Conservation (phyloP, 352 stramenopile species). For the Pythium aquatile region DNA sequence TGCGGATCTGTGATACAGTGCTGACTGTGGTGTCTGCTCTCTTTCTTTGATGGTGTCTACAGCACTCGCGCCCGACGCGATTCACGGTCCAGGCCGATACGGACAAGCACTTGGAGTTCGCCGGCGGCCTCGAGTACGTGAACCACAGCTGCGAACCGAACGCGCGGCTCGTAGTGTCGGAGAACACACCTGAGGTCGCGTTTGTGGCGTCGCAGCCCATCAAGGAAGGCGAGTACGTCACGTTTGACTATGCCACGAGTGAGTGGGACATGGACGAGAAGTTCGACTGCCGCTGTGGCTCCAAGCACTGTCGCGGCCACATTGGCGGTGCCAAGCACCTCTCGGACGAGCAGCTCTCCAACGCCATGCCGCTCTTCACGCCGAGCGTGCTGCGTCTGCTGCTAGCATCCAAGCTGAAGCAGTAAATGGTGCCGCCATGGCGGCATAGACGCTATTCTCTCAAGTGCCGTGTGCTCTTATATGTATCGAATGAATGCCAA, state of each 20-base stretch:
- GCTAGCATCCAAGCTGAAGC: slow-evolving; percentile 50
- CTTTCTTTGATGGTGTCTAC: neutral
- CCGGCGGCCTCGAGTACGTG: slow-evolving; percentile 81
- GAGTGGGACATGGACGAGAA: slow-evolving; percentile 93
- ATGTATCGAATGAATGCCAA: neutral
- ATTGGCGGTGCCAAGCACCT: slow-evolving; percentile 85
- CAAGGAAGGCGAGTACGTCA: slow-evolving; percentile 68
- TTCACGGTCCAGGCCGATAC: slow-evolving; percentile 83
- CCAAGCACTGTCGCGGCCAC: slow-evolving; percentile 55
- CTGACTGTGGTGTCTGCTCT: neutral
- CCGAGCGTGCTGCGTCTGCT: slow-evolving; percentile 66
- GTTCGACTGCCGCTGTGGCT: slow-evolving; percentile 82
- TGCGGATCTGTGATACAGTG: neutral
- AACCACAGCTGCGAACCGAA: slow-evolving; percentile 89
- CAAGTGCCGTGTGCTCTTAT: neutral
- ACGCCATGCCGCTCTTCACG: slow-evolving; percentile 66
- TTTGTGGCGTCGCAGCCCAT: slow-evolving; percentile 82
- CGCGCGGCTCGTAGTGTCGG: slow-evolving; percentile 72
- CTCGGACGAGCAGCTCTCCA: slow-evolving; percentile 45
- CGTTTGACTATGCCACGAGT: slow-evolving; percentile 88
- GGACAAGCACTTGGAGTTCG: slow-evolving; percentile 82
- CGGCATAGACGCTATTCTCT: neutral
- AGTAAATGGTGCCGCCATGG: slow-evolving; percentile 1
- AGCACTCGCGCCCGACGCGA: slow-evolving; percentile 65
- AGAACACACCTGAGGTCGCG: slow-evolving; percentile 65